Conservation (phyloP, 2,329 filamentous ascomycete genomes). For the Gremmenia infestans region DNA sequence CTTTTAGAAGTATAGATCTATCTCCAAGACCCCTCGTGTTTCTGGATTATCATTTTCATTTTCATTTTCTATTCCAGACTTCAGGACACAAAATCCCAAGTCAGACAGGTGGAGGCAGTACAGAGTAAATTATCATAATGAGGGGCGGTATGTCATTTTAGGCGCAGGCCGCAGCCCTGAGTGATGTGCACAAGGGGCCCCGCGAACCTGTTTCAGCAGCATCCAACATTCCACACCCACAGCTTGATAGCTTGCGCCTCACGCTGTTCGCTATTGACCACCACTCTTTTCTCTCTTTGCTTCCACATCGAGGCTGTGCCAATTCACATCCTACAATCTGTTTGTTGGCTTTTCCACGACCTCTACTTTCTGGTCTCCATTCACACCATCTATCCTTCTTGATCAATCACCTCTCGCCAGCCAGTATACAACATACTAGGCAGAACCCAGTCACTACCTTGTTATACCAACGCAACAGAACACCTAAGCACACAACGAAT, state of each 20-base stretch:
- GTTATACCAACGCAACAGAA: constrained; percentile 5
- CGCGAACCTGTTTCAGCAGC: constrained; percentile 13
- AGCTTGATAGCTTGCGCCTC: background rate
- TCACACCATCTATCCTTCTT: background rate
- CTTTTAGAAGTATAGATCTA: no score
- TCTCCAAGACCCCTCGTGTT: no score
- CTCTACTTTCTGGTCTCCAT: background rate
- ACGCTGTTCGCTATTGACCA: background rate
- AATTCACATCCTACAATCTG: background rate
- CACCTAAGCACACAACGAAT: constrained; percentile 4
- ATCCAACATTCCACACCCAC: background rate
- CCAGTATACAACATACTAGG: constrained; percentile 1
- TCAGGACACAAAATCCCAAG: no score
- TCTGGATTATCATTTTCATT: no score
- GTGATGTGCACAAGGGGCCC: constrained; percentile 1
- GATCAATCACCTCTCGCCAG: background rate
- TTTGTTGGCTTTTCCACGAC: background rate
- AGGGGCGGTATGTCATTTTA: constrained; percentile 8
- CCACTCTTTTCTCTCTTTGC: background rate
- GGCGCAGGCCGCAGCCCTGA: constrained; percentile 1
- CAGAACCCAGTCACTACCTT: constrained; percentile 1
- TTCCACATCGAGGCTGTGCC: constrained; percentile 1
- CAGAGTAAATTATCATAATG: background rate
- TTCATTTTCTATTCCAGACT: no score
- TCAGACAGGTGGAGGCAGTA: background rate